Evolutionary conservation across 257 asterid genomes (phyloP).

Genomic region (Coffea eugenioides): DNA sequence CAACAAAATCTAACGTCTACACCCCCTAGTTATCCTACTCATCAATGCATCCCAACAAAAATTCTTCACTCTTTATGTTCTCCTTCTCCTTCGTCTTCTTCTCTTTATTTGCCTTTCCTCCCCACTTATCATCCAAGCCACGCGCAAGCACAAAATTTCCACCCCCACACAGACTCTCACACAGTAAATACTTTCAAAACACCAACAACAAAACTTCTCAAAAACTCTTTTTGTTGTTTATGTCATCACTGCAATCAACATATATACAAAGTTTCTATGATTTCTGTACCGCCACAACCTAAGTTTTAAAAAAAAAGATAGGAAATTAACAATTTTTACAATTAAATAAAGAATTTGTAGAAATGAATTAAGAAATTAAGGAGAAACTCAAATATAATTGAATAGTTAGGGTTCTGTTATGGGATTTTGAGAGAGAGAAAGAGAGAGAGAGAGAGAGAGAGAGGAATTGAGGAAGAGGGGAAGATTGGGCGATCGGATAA

Average conservation of each 20-base stretch:
- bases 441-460: slow-evolving; percentile 21
- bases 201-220: slow-evolving; percentile 38
- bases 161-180: slow-evolving; percentile 9
- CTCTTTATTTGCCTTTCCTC: slow-evolving; percentile 15
- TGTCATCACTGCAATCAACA: neutral
- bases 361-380: slow-evolving; percentile 36
- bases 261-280: neutral
- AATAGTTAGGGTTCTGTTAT: slow-evolving; percentile 25
- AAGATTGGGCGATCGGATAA: slow-evolving; percentile 40
- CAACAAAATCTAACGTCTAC: slow-evolving; percentile 15
- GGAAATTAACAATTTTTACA: slow-evolving; percentile 22
- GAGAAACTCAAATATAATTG: slow-evolving; percentile 14
- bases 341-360: slow-evolving; percentile 33
- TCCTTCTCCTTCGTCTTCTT: slow-evolving; percentile 12
- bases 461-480: neutral
- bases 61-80: neutral
- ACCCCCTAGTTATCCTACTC: neutral
- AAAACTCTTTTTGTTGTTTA: slow-evolving; percentile 47
- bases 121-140: slow-evolving; percentile 5
- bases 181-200: slow-evolving; percentile 27
- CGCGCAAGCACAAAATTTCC: slow-evolving; percentile 36
- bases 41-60: slow-evolving; percentile 36
- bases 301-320: neutral
- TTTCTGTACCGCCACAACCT: neutral
- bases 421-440: neutral